A percentile compares a stretch with the other conserved stretches of the same genome.
phyloP scores from a whole-genome alignment of 345 rosid species.

The Microthlaspi erraticum region DNA sequence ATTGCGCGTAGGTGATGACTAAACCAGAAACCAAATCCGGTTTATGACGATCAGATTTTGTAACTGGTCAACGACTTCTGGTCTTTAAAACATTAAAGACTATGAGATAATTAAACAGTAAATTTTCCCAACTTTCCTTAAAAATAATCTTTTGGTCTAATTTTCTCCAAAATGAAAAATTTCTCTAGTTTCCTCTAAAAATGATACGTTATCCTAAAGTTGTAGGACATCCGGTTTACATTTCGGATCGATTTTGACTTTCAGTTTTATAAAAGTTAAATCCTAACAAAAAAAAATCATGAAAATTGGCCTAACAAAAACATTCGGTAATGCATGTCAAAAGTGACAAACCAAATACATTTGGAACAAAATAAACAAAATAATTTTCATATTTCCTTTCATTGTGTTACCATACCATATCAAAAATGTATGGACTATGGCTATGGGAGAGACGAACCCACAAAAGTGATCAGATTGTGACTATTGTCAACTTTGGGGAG shows the following conservation, averaged over 20 bases:
- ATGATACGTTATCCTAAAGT: too few species aligned
- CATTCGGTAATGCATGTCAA: not conserved
- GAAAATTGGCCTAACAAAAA: not conserved
- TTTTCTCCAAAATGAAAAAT: too few species aligned
- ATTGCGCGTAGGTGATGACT: conserved; percentile 15
- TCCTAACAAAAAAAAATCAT: too few species aligned
- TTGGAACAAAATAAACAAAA: not conserved
- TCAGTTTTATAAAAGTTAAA: not conserved
- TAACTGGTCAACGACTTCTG: conserved; percentile 26
- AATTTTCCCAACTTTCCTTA: not conserved
- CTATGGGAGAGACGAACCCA: too few species aligned
- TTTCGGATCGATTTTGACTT: not conserved
- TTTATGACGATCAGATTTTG: conserved; percentile 3
- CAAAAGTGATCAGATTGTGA: too few species aligned
- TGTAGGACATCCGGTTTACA: not conserved
- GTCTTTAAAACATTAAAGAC: conserved; percentile 6
- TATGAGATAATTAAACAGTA: not conserved
- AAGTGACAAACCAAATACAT: too few species aligned
- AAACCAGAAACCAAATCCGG: conserved; percentile 38
- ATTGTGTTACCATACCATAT: not conserved
- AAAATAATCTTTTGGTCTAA: not conserved
- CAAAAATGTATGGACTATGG: not conserved
- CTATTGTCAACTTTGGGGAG: too few species aligned
- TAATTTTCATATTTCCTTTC: not conserved
- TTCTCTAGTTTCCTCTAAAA: too few species aligned